A percentile compares a stretch with the other conserved stretches of the same genome.
Evolutionary conservation across 169 alveolate species (phyloP).

Genomic region (Plasmodium billcollinsi): DNA sequence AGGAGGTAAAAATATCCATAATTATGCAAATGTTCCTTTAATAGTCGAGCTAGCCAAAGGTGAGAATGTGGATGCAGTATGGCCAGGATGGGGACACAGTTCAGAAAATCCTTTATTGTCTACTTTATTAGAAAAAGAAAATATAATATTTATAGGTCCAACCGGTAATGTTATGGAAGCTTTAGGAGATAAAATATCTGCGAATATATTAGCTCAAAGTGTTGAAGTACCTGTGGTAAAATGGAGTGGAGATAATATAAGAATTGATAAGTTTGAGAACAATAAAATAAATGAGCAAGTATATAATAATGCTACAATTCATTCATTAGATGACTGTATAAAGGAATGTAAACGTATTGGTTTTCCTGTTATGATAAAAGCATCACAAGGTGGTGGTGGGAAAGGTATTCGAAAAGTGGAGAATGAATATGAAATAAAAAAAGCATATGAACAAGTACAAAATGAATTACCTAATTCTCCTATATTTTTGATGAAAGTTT

Average conservation of each 20-base stretch:
- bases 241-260: constrained; percentile 91
- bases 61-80: constrained; percentile 92
- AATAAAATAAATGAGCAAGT: constrained; percentile 45
- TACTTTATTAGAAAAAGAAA: constrained; percentile 83
- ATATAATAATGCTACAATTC: constrained; percentile 76
- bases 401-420: constrained; percentile 93
- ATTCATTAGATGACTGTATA: constrained; percentile 87
- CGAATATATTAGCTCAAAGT: constrained; percentile 93
- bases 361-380: constrained; percentile 96
- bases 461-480: constrained; percentile 86
- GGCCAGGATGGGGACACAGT: constrained; percentile 98
- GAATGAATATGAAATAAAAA: constrained; percentile 79
- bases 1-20: constrained; percentile 77
- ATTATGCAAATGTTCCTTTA: constrained; percentile 80
- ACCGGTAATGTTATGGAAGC: constrained; percentile 91
- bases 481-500: constrained; percentile 85
- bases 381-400: constrained; percentile 98
- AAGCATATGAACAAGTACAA: constrained; percentile 83
- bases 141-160: constrained; percentile 94
- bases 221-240: constrained; percentile 94
- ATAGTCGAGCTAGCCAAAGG: constrained; percentile 83
- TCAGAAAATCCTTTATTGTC: constrained; percentile 94
- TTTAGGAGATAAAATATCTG: constrained; percentile 94
- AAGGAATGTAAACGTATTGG: constrained; percentile 91
- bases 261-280: constrained; percentile 40